phyloP scores from a whole-genome alignment of 495 filamentous ascomycete species.

The Sporormia fimetaria region DNA sequence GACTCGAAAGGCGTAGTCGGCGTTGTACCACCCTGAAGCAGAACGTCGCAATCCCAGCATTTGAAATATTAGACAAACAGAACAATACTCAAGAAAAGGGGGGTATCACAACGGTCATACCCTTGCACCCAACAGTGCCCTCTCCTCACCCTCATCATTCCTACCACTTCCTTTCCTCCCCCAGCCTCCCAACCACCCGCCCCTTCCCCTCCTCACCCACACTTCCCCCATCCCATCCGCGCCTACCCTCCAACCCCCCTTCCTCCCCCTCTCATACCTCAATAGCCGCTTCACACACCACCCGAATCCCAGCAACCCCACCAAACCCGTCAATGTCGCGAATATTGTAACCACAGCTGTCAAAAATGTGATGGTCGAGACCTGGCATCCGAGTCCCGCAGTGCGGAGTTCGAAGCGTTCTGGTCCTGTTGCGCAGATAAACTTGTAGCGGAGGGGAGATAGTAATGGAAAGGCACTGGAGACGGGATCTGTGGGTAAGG shows the following conservation, averaged over 20 bases:
- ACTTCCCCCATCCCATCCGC: slow-evolving; percentile 9
- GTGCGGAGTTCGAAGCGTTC: slow-evolving; percentile 46
- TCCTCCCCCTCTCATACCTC: slow-evolving; percentile 25
- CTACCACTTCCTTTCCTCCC: slow-evolving; percentile 26
- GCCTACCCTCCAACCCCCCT: slow-evolving; percentile 10
- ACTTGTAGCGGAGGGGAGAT: slow-evolving; percentile 35
- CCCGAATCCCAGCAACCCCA: slow-evolving; percentile 26
- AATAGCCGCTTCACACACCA: slow-evolving; percentile 26
- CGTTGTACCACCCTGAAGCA: too few species aligned
- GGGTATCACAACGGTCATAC: too few species aligned
- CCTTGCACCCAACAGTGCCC: slow-evolving; percentile 3
- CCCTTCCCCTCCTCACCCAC: slow-evolving; percentile 12
- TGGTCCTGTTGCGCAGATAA: slow-evolving; percentile 40
- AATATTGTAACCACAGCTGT: slow-evolving; percentile 34
- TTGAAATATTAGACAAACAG: too few species aligned
- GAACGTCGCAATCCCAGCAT: too few species aligned
- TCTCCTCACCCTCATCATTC: slow-evolving; percentile 1
- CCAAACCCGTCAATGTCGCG: slow-evolving; percentile 30
- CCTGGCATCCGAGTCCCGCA: slow-evolving; percentile 39
- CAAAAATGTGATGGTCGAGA: slow-evolving; percentile 41
- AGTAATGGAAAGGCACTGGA: slow-evolving; percentile 35
- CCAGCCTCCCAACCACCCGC: slow-evolving; percentile 26
- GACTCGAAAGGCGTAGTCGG: too few species aligned
- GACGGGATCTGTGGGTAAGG: slow-evolving; percentile 31
- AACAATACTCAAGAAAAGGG: too few species aligned